Percentiles rank a stretch among this genome's conserved stretches.
phyloP scores from a whole-genome alignment of 2,329 filamentous ascomycete genomes.

The Capronia americana region DNA sequence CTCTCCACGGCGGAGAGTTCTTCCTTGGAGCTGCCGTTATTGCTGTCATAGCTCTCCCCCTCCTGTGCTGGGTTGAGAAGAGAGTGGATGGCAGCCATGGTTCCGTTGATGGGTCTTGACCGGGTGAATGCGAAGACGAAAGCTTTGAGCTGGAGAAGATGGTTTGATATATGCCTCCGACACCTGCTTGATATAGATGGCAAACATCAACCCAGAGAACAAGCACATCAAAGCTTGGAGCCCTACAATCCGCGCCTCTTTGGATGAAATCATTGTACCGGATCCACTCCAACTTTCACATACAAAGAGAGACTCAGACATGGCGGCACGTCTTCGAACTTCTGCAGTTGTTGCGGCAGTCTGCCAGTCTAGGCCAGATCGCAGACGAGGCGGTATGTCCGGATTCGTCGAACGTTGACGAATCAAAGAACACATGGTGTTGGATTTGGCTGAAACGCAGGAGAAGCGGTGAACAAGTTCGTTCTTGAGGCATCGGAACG shows the following conservation, averaged over 20 bases:
- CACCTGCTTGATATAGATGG: constrained; percentile 23
- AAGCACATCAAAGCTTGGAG: constrained; percentile 23
- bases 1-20: constrained; percentile 27
- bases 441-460: constrained; percentile 16
- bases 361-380: constrained; percentile 27
- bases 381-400: constrained; percentile 24
- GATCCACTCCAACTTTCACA: constrained; percentile 13
- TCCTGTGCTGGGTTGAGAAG: constrained; percentile 38
- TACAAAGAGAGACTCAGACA: constrained; percentile 12
- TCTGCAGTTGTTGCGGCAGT: constrained; percentile 28
- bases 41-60: constrained; percentile 26
- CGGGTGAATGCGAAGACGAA: background rate
- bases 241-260: constrained; percentile 4
- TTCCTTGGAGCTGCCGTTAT: constrained; percentile 29
- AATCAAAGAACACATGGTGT: constrained; percentile 26
- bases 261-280: constrained; percentile 9
- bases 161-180: constrained; percentile 14
- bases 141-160: background rate
- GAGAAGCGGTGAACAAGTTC: constrained; percentile 34
- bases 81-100: constrained; percentile 37
- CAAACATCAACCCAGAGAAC: constrained; percentile 28
- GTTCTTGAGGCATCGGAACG: constrained; percentile 24
- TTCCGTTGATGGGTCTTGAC: background rate
- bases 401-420: constrained; percentile 21
- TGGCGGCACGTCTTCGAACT: constrained; percentile 22